Conservation (phyloP, 2,329 filamentous ascomycete species). For the Magnaporthiopsis poae region DNA sequence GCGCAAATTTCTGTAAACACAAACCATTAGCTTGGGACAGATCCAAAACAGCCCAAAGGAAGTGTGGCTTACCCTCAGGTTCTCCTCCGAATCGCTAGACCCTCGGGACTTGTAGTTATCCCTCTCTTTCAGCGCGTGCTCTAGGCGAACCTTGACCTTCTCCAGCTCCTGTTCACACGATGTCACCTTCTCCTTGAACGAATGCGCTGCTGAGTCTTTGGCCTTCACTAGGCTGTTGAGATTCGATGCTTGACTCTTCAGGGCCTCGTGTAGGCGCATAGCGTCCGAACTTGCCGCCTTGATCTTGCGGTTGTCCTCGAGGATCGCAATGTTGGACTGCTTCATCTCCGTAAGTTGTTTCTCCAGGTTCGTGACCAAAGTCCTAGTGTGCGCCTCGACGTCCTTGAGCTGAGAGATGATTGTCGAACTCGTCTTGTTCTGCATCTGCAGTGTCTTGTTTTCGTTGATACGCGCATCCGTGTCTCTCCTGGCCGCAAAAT, state of each 20-base stretch:
- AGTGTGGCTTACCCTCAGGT: conserved; percentile 62
- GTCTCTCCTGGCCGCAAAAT: conserved; percentile 88
- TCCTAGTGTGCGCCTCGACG: conserved; percentile 66
- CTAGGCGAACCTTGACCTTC: conserved; percentile 65
- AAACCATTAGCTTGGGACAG: not conserved
- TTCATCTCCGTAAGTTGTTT: conserved; percentile 80
- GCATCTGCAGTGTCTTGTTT: conserved; percentile 65
- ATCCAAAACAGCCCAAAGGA: not conserved
- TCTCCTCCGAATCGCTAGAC: conserved; percentile 71
- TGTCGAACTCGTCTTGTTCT: conserved; percentile 83
- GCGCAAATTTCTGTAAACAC: conserved; percentile 55
- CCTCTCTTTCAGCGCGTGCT: conserved; percentile 70
- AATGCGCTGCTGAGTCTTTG: conserved; percentile 56
- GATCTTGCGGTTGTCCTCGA: conserved; percentile 62
- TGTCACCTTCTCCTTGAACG: conserved; percentile 46
- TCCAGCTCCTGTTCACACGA: conserved; percentile 67
- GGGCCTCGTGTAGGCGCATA: conserved; percentile 56
- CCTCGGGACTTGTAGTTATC: conserved; percentile 83
- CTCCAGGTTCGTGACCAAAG: conserved; percentile 72
- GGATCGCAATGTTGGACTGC: conserved; percentile 62
- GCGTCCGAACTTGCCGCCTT: conserved; percentile 65
- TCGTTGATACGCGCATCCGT: conserved; percentile 78
- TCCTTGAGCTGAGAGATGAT: conserved; percentile 92
- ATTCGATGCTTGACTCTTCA: conserved; percentile 67
- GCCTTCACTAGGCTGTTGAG: conserved; percentile 63